phyloP scores from a whole-genome alignment of 805 yeast species.

The Cyberlindnera mississippiensis region DNA sequence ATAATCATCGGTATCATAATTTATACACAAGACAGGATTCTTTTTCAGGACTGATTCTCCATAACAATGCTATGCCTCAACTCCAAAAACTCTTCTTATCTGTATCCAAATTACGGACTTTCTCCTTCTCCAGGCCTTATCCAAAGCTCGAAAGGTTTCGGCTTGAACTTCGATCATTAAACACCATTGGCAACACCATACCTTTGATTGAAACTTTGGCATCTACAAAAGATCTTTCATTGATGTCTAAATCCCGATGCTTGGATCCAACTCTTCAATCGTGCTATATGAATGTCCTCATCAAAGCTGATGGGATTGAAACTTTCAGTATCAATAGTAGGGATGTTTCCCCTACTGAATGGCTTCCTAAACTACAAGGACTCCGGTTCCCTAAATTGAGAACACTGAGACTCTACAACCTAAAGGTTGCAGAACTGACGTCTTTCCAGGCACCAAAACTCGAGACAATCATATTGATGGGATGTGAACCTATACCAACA shows the following conservation, averaged over 20 bases:
- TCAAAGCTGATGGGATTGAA: neutral
- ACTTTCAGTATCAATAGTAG: neutral
- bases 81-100: slow-evolving; percentile 6
- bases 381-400: neutral
- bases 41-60: neutral
- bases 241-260: slow-evolving; percentile 1
- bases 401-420: slow-evolving; percentile 1
- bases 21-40: too few species aligned
- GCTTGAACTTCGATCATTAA: slow-evolving; percentile 6
- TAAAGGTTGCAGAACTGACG: neutral
- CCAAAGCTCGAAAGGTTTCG: slow-evolving; percentile 5
- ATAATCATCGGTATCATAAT: too few species aligned
- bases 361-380: neutral
- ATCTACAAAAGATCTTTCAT: slow-evolving; percentile 2
- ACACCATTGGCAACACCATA: slow-evolving; percentile 2
- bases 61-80: slow-evolving; percentile 7
- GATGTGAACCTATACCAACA: neutral
- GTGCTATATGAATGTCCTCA: neutral
- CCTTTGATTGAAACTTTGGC: slow-evolving; percentile 5
- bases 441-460: neutral
- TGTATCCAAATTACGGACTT: neutral
- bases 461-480: neutral
- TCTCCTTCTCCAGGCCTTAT: neutral
- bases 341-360: neutral
- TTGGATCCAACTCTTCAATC: neutral